These are phyloP conservation scores for Russula sp. DNA, from an alignment of 768 basidiomycete species.

Conservation along the genomic window DNA sequence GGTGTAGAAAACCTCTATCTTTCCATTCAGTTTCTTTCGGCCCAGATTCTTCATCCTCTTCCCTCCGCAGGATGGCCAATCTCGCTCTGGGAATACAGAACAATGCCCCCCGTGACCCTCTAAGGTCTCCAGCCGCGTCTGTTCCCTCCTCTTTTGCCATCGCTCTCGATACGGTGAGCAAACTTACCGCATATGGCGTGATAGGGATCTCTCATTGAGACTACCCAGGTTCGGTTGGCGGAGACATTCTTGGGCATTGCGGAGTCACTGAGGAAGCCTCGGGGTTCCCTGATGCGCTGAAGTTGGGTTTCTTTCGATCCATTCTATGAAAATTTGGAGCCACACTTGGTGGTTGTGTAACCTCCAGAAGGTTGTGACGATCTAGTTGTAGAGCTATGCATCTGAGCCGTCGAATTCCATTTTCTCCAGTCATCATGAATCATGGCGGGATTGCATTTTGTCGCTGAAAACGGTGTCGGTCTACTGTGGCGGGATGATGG, in stretches of 20 bases:
- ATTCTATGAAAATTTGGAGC: neutral
- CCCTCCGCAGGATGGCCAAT: slow-evolving; percentile 45
- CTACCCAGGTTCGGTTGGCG: slow-evolving; percentile 43
- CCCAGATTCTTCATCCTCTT: slow-evolving; percentile 26
- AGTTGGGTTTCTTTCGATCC: neutral
- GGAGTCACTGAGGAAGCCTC: slow-evolving; percentile 49
- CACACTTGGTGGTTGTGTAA: neutral
- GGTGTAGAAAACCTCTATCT: slow-evolving; percentile 44
- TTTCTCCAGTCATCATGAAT: neutral
- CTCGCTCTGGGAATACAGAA: slow-evolving; percentile 45
- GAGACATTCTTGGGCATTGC: slow-evolving; percentile 56
- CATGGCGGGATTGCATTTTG: neutral
- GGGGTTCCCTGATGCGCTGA: slow-evolving; percentile 41
- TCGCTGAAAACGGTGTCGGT: too few species aligned
- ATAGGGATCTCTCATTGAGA: neutral
- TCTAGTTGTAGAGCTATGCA: too few species aligned
- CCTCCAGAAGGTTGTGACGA: too few species aligned
- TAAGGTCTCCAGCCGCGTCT: neutral
- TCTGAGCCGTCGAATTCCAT: too few species aligned
- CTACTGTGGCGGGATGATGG: too few species aligned
- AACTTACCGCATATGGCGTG: too few species aligned
- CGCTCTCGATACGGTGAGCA: slow-evolving; percentile 30
- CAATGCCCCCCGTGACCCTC: slow-evolving; percentile 38
- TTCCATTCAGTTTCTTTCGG: slow-evolving; percentile 58
- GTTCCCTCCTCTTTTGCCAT: slow-evolving; percentile 36